Conservation (phyloP, 805 yeast genomes). For the Metschnikowia arizonensis region DNA sequence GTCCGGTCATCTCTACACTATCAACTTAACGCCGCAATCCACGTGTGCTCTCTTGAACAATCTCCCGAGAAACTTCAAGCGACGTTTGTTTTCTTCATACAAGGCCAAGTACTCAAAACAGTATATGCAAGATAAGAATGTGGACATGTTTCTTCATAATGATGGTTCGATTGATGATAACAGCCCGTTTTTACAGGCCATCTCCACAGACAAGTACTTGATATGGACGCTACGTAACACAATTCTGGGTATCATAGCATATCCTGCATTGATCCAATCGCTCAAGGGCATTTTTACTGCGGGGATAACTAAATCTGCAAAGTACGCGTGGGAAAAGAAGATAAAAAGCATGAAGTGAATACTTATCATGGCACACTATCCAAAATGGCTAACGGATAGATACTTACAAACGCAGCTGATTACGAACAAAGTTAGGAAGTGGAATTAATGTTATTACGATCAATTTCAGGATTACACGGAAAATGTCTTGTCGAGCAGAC, state of each 20-base stretch:
- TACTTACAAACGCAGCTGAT: no score
- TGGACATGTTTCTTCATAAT: neutral
- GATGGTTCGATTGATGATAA: neutral
- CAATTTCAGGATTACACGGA: neutral
- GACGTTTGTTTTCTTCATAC: conserved; percentile 9
- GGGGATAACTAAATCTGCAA: conserved; percentile 65
- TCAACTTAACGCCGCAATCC: neutral
- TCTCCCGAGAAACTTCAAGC: conserved; percentile 14
- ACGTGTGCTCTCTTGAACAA: conserved; percentile 7
- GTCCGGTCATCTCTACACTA: neutral
- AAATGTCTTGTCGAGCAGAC: conserved; percentile 4
- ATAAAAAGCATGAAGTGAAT: conserved; percentile 20
- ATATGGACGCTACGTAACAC: conserved; percentile 26
- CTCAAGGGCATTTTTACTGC: conserved; percentile 85
- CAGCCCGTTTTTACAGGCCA: conserved; percentile 29
- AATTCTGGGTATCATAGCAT: conserved; percentile 48
- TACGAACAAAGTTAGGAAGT: neutral
- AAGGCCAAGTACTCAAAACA: conserved; percentile 7
- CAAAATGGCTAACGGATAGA: no score
- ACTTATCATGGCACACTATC: no score
- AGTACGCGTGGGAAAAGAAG: conserved; percentile 72
- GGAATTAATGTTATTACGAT: neutral
- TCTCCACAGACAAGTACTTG: conserved; percentile 43
- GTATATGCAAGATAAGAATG: neutral
- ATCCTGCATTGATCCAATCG: conserved; percentile 71